Base-by-base conservation (phyloP, 192 early-diverging fungal species). In the Phlyctochytrium arcticum region DNA sequence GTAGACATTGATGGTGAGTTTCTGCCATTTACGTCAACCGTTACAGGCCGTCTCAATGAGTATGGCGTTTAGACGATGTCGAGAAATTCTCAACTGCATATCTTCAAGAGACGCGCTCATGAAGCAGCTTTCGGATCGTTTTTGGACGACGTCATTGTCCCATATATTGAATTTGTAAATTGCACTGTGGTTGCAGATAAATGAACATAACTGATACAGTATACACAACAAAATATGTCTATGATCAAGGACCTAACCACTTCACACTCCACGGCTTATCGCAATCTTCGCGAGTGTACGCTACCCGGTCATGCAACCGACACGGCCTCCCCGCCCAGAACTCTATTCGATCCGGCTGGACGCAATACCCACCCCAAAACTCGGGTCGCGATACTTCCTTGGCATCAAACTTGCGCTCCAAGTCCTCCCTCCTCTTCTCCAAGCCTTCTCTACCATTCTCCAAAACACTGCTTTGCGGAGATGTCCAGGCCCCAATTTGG, bases 341-440 rank as follows among this genome's bases (percentile, higher is more conserved):
- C 67, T 84, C 82, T 37, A 84, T 79, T 24, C 64, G 35, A 5
- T 72, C 69, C 24, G 80, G 79, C 17, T 65, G 49, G 17, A 81
- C 63, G 21, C 72, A n/a, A 56, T 60, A 84, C 15, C 82, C 82
- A 42, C 82, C 82, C 82, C 82, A 84, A 60, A 69, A 74, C 4
- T 39, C 39, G 10, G 82, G 82, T 42, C 75, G 49, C 10, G 74
- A 65, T 26, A 78, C 50, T 6, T 73, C 57, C 26, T 72, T 75
- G 23, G 32, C 26, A 0, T 48, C 61, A 56, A 79, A 79, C 54
- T 51, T 34, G 8, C 60, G 27, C 39, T 62, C 49, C 2, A 69
- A 24, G 36, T 76, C 36, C 42, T 7, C 27, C 35, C 65, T 59
- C 30, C 44, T 21, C 4, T 24, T 33, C 54, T 80, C 76, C 27